These are phyloP conservation scores for Nakaseomyces kungkrabaensis DNA, from an alignment of 1,139 yeast genomes.

Conservation along the genomic window DNA sequence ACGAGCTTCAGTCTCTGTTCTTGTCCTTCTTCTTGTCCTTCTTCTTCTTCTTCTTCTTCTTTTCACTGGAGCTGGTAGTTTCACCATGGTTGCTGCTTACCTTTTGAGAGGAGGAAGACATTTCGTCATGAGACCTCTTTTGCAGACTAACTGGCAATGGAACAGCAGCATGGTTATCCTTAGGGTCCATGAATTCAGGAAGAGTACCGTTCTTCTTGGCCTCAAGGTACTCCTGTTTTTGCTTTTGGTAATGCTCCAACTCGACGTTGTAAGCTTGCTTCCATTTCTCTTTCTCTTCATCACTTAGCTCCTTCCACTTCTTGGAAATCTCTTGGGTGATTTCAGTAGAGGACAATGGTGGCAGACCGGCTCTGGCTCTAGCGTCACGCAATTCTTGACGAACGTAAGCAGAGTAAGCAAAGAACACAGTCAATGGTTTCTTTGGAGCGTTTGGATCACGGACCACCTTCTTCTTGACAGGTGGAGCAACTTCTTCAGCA, in stretches of 20 bases:
- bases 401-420: constrained; percentile 60
- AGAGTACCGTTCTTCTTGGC: constrained; percentile 39
- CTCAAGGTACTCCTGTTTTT: constrained; percentile 52
- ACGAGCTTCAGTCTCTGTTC: background rate
- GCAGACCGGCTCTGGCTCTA: constrained; percentile 47
- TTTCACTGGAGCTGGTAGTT: constrained; percentile 28
- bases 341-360: constrained; percentile 62
- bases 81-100: constrained; percentile 10
- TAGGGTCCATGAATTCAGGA: constrained; percentile 12
- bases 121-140: constrained; percentile 28
- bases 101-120: constrained; percentile 13
- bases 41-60: constrained; percentile 37
- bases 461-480: constrained; percentile 41
- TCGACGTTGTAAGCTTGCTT: constrained; percentile 61
- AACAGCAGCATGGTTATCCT: constrained; percentile 32
- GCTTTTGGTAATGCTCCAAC: constrained; percentile 51
- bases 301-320: constrained; percentile 64
- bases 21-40: constrained; percentile 34
- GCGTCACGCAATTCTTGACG: constrained; percentile 59
- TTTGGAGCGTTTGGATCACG: constrained; percentile 49
- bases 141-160: constrained; percentile 31
- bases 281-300: constrained; percentile 65
- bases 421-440: constrained; percentile 65
- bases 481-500: constrained; percentile 24
- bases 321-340: constrained; percentile 69